Evolutionary conservation across 2,329 filamentous ascomycete species (phyloP).

Genomic region (Cylindrodendrum hubeiense): DNA sequence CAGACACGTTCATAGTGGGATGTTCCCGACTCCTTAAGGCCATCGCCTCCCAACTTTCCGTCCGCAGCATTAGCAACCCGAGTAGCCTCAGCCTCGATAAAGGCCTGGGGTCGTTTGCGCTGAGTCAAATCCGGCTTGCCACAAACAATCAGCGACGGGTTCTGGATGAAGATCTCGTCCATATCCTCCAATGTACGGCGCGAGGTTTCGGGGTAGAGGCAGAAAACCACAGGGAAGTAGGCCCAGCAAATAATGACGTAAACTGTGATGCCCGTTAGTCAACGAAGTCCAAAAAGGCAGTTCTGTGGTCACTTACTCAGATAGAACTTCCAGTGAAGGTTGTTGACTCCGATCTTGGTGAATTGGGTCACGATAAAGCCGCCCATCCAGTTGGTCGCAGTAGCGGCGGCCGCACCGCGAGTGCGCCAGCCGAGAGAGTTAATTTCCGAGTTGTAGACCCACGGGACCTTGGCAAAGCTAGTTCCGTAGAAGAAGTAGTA

Average conservation of each 20-base stretch:
- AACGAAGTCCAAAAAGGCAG: fast-evolving
- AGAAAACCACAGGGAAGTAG: slow-evolving; percentile 56
- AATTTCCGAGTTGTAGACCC: slow-evolving; percentile 58
- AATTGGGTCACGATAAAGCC: slow-evolving; percentile 59
- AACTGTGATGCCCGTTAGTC: slow-evolving; percentile 33
- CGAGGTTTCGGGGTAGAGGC: slow-evolving; percentile 63
- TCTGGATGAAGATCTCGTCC: slow-evolving; percentile 55
- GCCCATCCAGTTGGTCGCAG: slow-evolving; percentile 58
- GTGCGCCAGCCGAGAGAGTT: slow-evolving; percentile 57
- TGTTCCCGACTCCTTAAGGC: not conserved
- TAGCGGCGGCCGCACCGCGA: slow-evolving; percentile 57
- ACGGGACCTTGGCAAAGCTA: slow-evolving; percentile 54
- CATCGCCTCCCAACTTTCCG: not conserved
- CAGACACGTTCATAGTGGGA: slow-evolving; percentile 18
- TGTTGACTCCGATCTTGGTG: slow-evolving; percentile 57
- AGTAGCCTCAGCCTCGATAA: slow-evolving; percentile 51
- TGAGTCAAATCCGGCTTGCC: slow-evolving; percentile 49
- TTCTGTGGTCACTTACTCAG: slow-evolving; percentile 49
- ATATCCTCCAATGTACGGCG: slow-evolving; percentile 62
- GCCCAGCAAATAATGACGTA: slow-evolving; percentile 50
- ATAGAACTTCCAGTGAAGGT: slow-evolving; percentile 57
- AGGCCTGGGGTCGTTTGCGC: slow-evolving; percentile 49
- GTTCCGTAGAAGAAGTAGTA: slow-evolving; percentile 58
- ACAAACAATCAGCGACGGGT: slow-evolving; percentile 49
- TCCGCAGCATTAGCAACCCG: slow-evolving; percentile 41